Conservation (phyloP, 495 filamentous ascomycete genomes). For the Aspergillus heteromorphus region DNA sequence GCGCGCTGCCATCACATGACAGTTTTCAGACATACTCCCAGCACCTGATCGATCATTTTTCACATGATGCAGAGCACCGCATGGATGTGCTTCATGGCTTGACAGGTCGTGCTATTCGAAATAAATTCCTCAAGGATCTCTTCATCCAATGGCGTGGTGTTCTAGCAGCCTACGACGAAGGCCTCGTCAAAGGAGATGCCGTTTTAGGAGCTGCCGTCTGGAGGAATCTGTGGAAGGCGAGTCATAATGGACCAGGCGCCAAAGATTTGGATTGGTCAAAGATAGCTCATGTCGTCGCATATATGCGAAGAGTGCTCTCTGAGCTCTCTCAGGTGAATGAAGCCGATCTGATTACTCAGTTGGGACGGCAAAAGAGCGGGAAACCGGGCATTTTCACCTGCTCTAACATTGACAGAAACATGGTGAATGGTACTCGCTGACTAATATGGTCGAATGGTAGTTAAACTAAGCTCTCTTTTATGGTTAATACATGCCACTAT, state of each 20-base stretch:
- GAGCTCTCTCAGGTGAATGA: slow-evolving; percentile 61
- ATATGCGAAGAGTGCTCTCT: slow-evolving; percentile 64
- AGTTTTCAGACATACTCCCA: slow-evolving; percentile 60
- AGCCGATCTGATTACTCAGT: slow-evolving; percentile 41
- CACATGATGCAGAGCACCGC: slow-evolving; percentile 80
- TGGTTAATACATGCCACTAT: neutral
- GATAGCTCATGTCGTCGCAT: slow-evolving; percentile 70
- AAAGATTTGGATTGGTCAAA: slow-evolving; percentile 62
- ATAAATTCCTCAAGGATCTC: slow-evolving; percentile 85
- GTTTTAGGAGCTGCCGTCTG: slow-evolving; percentile 84
- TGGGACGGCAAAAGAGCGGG: slow-evolving; percentile 17
- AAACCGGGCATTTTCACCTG: slow-evolving; percentile 31
- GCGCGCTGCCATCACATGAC: slow-evolving; percentile 60
- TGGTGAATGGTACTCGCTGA: slow-evolving; percentile 29
- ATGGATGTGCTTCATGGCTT: slow-evolving; percentile 74
- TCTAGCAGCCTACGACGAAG: slow-evolving; percentile 82
- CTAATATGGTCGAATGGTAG: neutral
- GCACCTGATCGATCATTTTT: slow-evolving; percentile 86
- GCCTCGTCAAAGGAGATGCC: slow-evolving; percentile 74
- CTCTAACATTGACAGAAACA: slow-evolving; percentile 28
- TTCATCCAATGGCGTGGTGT: slow-evolving; percentile 88
- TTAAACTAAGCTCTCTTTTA: neutral
- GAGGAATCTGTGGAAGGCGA: slow-evolving; percentile 85
- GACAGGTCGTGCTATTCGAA: slow-evolving; percentile 57
- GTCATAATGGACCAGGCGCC: slow-evolving; percentile 31